Conservation (phyloP, 2,329 filamentous ascomycete species). For the Ambrosiella cleistominuta region DNA sequence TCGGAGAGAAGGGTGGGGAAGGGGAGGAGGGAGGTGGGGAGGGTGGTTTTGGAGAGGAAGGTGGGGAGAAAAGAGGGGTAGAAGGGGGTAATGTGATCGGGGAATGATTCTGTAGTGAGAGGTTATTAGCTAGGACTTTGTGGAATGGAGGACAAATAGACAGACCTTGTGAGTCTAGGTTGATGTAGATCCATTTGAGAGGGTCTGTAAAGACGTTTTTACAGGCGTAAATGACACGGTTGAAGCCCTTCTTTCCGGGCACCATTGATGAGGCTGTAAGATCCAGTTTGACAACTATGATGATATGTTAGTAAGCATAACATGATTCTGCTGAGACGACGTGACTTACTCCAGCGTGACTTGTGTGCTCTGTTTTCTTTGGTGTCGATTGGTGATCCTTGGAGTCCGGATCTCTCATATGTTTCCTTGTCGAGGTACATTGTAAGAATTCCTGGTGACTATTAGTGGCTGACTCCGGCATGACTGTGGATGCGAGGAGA, state of each 20-base stretch:
- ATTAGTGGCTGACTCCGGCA: too few relatives aligned
- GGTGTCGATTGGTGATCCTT: slow-evolving; percentile 47
- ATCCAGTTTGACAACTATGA: slow-evolving; percentile 56
- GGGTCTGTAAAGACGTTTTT: slow-evolving; percentile 55
- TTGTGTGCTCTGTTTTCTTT: slow-evolving; percentile 44
- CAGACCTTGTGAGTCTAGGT: slow-evolving; percentile 24
- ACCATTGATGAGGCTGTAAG: slow-evolving; percentile 60
- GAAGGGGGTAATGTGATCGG: slow-evolving; percentile 1
- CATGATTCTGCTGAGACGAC: neutral
- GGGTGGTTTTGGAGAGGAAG: slow-evolving; percentile 22
- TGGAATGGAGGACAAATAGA: neutral
- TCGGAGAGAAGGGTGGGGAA: slow-evolving; percentile 14
- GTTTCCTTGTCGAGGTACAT: slow-evolving; percentile 65
- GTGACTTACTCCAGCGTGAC: slow-evolving; percentile 47
- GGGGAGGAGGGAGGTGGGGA: slow-evolving; percentile 30
- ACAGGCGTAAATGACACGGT: slow-evolving; percentile 59
- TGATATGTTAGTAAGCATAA: slow-evolving; percentile 16
- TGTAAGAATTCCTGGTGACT: slow-evolving; percentile 42
- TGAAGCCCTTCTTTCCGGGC: slow-evolving; percentile 67
- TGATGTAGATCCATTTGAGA: slow-evolving; percentile 62
- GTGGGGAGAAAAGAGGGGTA: slow-evolving; percentile 14
- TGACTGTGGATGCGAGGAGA: neutral
- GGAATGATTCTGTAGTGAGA: neutral
- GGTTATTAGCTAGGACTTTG: neutral
- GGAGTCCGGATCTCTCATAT: slow-evolving; percentile 68